These are phyloP conservation scores for Termitomyces sp. DNA, from an alignment of 768 basidiomycete genomes.

Conservation along the genomic window DNA sequence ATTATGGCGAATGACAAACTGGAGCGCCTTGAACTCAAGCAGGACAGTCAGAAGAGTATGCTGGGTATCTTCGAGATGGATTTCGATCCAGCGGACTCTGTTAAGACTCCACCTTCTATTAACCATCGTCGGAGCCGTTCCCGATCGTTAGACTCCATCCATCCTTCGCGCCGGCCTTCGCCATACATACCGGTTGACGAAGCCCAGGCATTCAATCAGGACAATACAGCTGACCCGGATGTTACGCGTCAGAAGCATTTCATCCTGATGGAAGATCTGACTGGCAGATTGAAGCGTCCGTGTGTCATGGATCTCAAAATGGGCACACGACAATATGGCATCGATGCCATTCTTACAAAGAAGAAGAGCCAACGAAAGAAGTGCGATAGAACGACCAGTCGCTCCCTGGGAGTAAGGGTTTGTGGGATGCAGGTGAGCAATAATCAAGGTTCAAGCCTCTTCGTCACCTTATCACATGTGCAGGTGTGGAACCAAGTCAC, in stretches of 20 bases:
- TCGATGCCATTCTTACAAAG: constrained; percentile 87
- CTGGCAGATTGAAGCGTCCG: constrained; percentile 83
- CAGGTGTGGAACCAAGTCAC: constrained; percentile 87
- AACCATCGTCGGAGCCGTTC: constrained; percentile 43
- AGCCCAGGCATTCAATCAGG: constrained; percentile 28
- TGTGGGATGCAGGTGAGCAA: constrained; percentile 96
- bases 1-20: constrained; percentile 30
- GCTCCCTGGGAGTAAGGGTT: constrained; percentile 84
- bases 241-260: constrained; percentile 93
- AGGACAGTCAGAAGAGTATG: constrained; percentile 23
- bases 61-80: constrained; percentile 42
- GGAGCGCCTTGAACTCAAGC: constrained; percentile 24
- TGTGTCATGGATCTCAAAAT: constrained; percentile 99
- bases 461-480: not conserved
- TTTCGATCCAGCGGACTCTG: constrained; percentile 19
- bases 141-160: constrained; percentile 31
- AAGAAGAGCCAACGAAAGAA: constrained; percentile 99
- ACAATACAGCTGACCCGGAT: constrained; percentile 30
- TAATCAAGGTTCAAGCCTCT: not conserved
- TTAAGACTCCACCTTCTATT: constrained; percentile 25
- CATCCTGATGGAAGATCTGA: constrained; percentile 98
- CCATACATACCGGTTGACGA: constrained; percentile 18
- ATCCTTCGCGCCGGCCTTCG: constrained; percentile 22
- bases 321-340: constrained; percentile 99
- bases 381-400: constrained; percentile 93